A percentile compares a stretch with the other conserved stretches of the same genome.
Conservation (phyloP, 2,329 filamentous ascomycete genomes). For the Hirsutella thompsonii region DNA sequence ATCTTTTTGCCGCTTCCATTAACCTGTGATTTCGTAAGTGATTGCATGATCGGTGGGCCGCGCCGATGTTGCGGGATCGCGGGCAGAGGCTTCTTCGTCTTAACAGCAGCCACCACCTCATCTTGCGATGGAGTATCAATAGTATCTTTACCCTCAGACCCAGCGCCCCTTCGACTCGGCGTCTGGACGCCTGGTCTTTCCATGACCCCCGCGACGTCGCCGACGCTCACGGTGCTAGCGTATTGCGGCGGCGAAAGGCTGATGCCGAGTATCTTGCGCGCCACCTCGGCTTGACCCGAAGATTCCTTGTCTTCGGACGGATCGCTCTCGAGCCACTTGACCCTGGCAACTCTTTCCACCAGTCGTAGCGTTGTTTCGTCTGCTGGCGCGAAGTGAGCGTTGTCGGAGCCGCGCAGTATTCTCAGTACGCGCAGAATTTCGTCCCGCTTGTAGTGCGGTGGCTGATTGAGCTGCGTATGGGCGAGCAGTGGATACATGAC, state of each 20-base stretch:
- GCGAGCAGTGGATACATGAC: slow-evolving; percentile 83
- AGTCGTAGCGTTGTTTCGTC: slow-evolving; percentile 71
- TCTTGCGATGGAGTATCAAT: slow-evolving; percentile 6
- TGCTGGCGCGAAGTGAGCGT: slow-evolving; percentile 64
- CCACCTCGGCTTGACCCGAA: slow-evolving; percentile 31
- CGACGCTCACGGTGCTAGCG: slow-evolving; percentile 63
- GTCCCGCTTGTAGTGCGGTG: slow-evolving; percentile 82
- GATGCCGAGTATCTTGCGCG: slow-evolving; percentile 55
- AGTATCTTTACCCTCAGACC: slow-evolving; percentile 11
- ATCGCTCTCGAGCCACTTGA: slow-evolving; percentile 50
- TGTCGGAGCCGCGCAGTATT: slow-evolving; percentile 52
- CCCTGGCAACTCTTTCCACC: slow-evolving; percentile 60
- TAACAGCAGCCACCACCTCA: slow-evolving; percentile 12
- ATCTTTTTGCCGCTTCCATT: slow-evolving; percentile 24
- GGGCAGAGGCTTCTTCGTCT: slow-evolving; percentile 35
- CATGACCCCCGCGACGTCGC: slow-evolving; percentile 65
- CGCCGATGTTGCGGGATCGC: slow-evolving; percentile 44
- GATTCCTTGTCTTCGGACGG: slow-evolving; percentile 19
- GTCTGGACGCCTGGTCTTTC: slow-evolving; percentile 77
- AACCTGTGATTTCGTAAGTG: slow-evolving; percentile 12
- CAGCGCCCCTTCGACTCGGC: slow-evolving; percentile 46
- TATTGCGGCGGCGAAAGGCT: slow-evolving; percentile 51
- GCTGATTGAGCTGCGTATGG: slow-evolving; percentile 77
- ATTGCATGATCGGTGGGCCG: slow-evolving; percentile 30
- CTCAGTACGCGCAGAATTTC: slow-evolving; percentile 68